A percentile compares a stretch with the other conserved stretches of the same genome.
phyloP scores from a whole-genome alignment of 495 filamentous ascomycete species.

The Xylaria sp. region DNA sequence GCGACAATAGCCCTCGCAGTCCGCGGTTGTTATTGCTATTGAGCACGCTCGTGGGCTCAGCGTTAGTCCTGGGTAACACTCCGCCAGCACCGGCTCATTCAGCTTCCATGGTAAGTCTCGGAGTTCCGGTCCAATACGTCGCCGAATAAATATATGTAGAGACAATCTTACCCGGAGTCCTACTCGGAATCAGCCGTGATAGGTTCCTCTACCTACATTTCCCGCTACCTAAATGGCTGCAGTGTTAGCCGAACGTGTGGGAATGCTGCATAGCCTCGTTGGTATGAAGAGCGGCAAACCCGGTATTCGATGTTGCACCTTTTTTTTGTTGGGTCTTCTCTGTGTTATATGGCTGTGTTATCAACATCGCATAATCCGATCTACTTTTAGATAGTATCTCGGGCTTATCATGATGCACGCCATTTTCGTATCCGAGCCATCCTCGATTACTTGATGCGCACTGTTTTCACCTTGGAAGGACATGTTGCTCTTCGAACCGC shows the following conservation, averaged over 20 bases:
- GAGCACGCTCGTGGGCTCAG: background rate
- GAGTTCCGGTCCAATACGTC: constrained; percentile 26
- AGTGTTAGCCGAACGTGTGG: constrained; percentile 11
- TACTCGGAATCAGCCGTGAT: constrained; percentile 1
- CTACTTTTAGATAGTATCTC: background rate
- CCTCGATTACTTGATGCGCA: background rate
- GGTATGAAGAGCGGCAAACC: background rate
- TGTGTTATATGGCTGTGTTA: background rate
- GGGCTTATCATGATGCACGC: background rate
- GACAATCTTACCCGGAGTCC: constrained; percentile 6
- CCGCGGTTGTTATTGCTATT: background rate
- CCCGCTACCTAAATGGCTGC: constrained; percentile 7
- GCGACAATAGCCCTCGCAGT: background rate
- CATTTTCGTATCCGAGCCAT: background rate
- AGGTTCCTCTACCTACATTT: constrained; percentile 13
- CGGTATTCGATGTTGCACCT: background rate
- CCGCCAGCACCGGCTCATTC: constrained; percentile 1
- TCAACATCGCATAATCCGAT: background rate
- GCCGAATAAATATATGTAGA: constrained; percentile 12
- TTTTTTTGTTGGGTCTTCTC: background rate
- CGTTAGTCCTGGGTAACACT: constrained; percentile 1
- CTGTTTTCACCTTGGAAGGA: background rate
- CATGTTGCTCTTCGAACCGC: background rate
- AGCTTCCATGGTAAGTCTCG: constrained; percentile 21
- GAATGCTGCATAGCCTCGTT: constrained; percentile 13